phyloP scores from a whole-genome alignment of 176 grass and related monocot species.

The Aegilops umbellulata region DNA sequence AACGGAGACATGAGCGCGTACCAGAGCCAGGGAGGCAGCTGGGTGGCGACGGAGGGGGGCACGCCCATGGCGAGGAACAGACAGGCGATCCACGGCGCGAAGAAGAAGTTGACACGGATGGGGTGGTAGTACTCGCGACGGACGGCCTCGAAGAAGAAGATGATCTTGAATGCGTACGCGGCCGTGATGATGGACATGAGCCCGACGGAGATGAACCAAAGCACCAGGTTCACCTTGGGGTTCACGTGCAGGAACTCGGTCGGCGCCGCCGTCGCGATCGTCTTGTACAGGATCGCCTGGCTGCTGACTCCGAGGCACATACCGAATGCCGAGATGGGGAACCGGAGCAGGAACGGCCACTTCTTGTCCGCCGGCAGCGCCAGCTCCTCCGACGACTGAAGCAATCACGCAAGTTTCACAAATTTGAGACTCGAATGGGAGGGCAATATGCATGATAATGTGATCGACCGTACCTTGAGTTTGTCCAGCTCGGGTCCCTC shows the following conservation, averaged over 20 bases:
- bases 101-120: slow-evolving; percentile 93
- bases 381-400: slow-evolving; percentile 63
- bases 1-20: slow-evolving; percentile 85
- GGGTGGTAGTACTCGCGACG: slow-evolving; percentile 90
- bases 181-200: slow-evolving; percentile 39
- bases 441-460: no score
- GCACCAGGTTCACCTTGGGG: slow-evolving; percentile 55
- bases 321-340: slow-evolving; percentile 78
- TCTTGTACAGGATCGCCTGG: slow-evolving; percentile 94
- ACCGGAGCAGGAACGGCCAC: slow-evolving; percentile 93
- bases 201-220: slow-evolving; percentile 67
- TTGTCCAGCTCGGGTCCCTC: slow-evolving; percentile 84
- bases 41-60: slow-evolving; percentile 31
- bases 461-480: slow-evolving; percentile 43
- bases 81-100: slow-evolving; percentile 84
- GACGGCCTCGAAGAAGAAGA: slow-evolving; percentile 89
- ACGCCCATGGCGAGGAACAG: slow-evolving; percentile 72
- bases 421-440: neutral
- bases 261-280: slow-evolving; percentile 58
- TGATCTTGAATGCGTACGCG: slow-evolving; percentile 60
- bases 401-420: neutral
- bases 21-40: slow-evolving; percentile 53
- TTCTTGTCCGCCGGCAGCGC: slow-evolving; percentile 73
- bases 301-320: slow-evolving; percentile 89
- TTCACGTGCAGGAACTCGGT: slow-evolving; percentile 63